phyloP scores from a whole-genome alignment of 2,329 filamentous ascomycete genomes.

The Ascochyta koolunga region DNA sequence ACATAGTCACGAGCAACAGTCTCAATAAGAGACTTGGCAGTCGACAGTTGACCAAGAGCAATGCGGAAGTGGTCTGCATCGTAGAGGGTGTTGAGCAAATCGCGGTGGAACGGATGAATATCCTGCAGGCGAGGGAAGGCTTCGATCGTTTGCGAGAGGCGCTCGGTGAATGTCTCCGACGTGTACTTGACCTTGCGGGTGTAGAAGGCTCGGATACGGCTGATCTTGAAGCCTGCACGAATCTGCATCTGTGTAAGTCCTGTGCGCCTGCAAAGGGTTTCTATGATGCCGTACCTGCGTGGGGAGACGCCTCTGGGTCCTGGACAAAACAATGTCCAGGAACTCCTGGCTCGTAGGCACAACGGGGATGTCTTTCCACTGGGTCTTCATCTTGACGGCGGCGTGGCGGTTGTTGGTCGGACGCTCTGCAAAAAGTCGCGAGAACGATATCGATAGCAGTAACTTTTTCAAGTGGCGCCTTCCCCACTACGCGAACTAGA shows the following conservation, averaged over 20 bases:
- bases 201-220: constrained; percentile 93
- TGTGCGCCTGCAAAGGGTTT: constrained; percentile 4
- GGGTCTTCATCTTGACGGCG: constrained; percentile 45
- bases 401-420: constrained; percentile 20
- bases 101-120: constrained; percentile 90
- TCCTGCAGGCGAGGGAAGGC: constrained; percentile 88
- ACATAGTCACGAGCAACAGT: constrained; percentile 96
- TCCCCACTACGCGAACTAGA: constrained; percentile 5
- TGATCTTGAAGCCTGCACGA: constrained; percentile 93
- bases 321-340: constrained; percentile 92
- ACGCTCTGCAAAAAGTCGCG: constrained; percentile 25
- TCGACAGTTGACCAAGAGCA: constrained; percentile 92
- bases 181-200: constrained; percentile 95
- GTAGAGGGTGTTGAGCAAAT: constrained; percentile 95
- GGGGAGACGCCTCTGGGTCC: constrained; percentile 82
- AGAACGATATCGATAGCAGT: constrained; percentile 22
- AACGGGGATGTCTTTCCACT: constrained; percentile 72
- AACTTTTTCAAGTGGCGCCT: constrained; percentile 9
- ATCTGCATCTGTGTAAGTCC: constrained; percentile 77
- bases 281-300: constrained; percentile 78
- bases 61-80: constrained; percentile 73
- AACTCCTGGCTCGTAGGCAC: constrained; percentile 95
- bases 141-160: constrained; percentile 87
- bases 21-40: constrained; percentile 95
- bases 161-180: constrained; percentile 94